These are phyloP conservation scores for Saccharomyces mikatae DNA, from an alignment of 805 yeast species.

Conservation along the genomic window DNA sequence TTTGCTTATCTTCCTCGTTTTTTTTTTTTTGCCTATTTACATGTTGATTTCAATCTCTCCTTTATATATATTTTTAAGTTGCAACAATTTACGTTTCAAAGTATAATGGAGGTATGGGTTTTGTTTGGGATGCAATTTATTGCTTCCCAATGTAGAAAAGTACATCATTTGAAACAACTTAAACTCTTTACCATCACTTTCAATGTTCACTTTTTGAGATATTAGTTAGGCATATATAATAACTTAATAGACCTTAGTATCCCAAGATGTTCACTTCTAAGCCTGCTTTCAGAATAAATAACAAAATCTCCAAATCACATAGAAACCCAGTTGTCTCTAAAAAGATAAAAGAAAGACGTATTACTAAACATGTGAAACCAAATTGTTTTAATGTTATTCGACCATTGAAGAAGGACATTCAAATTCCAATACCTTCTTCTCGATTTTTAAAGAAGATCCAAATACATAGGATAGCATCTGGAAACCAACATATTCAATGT, in stretches of 20 bases:
- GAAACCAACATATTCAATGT: background rate
- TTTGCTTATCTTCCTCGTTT: background rate
- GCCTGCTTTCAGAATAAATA: background rate
- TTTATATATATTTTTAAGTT: background rate
- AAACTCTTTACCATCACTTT: background rate
- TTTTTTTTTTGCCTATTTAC: background rate
- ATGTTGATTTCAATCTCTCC: background rate
- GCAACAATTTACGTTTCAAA: background rate
- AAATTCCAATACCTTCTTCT: conserved; percentile 12
- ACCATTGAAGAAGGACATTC: background rate
- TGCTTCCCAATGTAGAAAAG: background rate
- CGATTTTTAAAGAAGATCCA: conserved; percentile 6
- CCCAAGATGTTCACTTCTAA: background rate
- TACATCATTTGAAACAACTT: background rate
- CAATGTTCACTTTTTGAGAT: background rate
- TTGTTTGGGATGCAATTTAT: background rate
- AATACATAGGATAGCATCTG: background rate
- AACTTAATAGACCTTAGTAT: background rate
- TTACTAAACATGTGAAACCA: background rate
- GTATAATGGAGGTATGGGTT: background rate
- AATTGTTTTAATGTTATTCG: background rate
- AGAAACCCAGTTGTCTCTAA: background rate
- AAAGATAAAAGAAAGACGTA: background rate
- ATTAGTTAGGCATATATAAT: background rate
- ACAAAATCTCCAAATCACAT: background rate